Conservation (phyloP, 768 basidiomycete genomes). For the Leccinum obscurum region DNA sequence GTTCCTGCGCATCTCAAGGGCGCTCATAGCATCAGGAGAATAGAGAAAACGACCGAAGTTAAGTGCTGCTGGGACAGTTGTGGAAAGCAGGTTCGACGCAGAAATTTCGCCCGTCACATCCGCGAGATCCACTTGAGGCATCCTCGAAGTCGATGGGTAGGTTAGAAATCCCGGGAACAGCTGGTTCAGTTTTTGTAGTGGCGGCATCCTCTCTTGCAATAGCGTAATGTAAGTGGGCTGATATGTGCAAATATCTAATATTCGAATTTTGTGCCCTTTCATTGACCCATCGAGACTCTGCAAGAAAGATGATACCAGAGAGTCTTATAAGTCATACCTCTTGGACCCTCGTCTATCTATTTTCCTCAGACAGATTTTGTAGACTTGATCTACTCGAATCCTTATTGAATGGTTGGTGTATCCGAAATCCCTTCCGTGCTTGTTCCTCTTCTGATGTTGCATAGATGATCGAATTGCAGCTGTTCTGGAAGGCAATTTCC, state of each 20-base stretch:
- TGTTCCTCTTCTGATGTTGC: not conserved
- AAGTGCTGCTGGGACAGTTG: not conserved
- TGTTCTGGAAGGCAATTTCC: not conserved
- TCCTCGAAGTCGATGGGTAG: not conserved
- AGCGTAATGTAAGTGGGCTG: too few relatives aligned
- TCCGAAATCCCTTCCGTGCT: not conserved
- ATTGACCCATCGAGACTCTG: not conserved
- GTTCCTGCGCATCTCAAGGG: not conserved
- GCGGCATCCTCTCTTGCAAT: not conserved
- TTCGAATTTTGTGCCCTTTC: not conserved
- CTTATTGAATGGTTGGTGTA: not conserved
- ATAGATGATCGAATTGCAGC: not conserved
- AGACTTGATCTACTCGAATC: too few relatives aligned
- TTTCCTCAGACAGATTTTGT: too few relatives aligned
- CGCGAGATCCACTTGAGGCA: slow-evolving; percentile 6
- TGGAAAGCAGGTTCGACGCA: rapidly evolving
- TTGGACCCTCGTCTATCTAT: too few relatives aligned
- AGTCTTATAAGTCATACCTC: too few relatives aligned
- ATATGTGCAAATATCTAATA: not conserved
- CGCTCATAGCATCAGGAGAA: not conserved
- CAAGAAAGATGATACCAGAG: too few relatives aligned
- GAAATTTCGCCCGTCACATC: slow-evolving; percentile 13
- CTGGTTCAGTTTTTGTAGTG: not conserved
- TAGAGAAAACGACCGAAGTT: rapidly evolving
- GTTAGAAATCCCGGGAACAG: not conserved